phyloP scores from a whole-genome alignment of 257 asterid species.

The Ballota nigra region DNA sequence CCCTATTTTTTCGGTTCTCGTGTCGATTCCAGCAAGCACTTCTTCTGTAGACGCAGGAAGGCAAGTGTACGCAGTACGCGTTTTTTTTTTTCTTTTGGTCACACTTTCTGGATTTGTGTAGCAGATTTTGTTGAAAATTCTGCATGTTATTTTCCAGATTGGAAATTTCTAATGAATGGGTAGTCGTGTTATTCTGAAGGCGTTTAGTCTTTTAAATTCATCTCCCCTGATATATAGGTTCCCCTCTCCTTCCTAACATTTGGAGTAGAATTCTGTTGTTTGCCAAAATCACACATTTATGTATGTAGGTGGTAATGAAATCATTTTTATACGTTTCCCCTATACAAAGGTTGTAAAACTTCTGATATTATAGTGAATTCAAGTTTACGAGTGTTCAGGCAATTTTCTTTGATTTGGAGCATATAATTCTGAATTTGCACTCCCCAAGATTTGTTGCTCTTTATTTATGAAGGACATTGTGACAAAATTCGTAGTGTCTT shows the following conservation, averaged over 20 bases:
- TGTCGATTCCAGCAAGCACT: neutral
- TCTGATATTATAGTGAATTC: neutral
- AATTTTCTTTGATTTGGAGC: neutral
- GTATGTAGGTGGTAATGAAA: neutral
- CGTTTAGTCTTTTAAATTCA: neutral
- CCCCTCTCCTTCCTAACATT: neutral
- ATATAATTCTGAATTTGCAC: neutral
- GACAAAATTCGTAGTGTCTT: neutral
- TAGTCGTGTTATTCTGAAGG: neutral
- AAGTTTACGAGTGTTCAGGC: neutral
- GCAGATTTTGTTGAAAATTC: neutral
- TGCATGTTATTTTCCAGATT: conserved; percentile 19
- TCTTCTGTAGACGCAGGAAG: neutral
- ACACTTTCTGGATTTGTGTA: neutral
- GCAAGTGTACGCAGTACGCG: conserved; percentile 5
- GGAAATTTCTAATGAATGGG: neutral
- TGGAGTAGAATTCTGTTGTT: conserved; percentile 5
- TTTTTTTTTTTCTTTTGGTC: neutral
- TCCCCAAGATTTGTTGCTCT: neutral
- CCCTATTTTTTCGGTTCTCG: neutral
- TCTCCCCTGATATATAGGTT: neutral
- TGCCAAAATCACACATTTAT: neutral
- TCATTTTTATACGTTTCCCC: neutral
- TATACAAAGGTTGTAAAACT: neutral
- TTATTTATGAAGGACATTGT: neutral